Evolutionary conservation across 441 rosid genomes (phyloP), one percentile per base, ranked within the genome.

Genomic region (Manihot esculenta): DNA sequence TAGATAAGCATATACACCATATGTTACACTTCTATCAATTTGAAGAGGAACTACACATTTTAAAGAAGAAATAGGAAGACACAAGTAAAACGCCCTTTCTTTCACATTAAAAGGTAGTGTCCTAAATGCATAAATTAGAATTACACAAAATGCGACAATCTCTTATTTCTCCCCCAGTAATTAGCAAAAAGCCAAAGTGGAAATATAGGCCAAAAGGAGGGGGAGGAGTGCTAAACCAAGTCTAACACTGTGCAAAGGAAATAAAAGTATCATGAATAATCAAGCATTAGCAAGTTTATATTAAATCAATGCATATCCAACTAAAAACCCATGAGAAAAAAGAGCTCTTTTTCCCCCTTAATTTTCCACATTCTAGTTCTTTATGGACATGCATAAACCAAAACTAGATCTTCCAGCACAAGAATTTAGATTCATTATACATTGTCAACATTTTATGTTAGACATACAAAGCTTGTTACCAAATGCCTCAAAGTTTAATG

Each of bases 401-500:
- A 13, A 9, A 5, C 9, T 21, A 10, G 41, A 62, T 62, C 61
- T 17, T 60, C 44, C 14, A 62, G 61, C 12, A 67, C n/a, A 66
- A 38, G 62, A 53, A 41, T 45, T 24, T 53, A 54, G 24, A 17
- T 35, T 53, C 49, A 50, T 11, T 13, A 33, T 15, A 70, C 8
- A 50, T 26, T 18, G 15, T 62, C 53, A 62, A 50, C 12, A 42
- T n/a, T 51, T 24, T 26, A 26, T 53, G 9, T 33, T 42, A 54
- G 57, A 72, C 41, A 30, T 5, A 56, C 38, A 59, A 9, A 62
- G 51, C 44, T 56, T 63, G 33, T 13, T 41, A 54, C 65, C 27
- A 30, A 60, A 60, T 41, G 21, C 48, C 27, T 75, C 10, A 60
- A 49, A 8, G 9, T 62, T 50, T 66, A 60, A 68, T 26, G 57